Conservation (phyloP, 768 basidiomycete species). For the Tulasnella sp. region DNA sequence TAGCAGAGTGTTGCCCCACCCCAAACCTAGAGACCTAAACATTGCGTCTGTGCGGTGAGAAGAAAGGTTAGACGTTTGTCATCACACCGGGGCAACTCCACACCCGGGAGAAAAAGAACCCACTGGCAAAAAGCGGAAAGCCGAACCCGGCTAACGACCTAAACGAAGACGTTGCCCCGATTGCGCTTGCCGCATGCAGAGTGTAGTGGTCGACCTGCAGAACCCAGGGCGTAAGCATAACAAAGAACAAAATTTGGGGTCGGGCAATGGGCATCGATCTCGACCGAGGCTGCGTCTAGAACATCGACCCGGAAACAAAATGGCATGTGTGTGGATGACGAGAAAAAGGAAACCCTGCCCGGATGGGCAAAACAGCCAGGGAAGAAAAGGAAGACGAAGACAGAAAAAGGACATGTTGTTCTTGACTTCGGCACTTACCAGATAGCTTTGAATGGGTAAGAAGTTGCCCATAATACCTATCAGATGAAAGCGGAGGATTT, state of each 20-base stretch:
- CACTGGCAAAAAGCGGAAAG: constrained; percentile 73
- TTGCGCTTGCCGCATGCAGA: constrained; percentile 41
- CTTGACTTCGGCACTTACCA: constrained; percentile 9
- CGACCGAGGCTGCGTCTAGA: background rate
- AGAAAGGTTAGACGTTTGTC: background rate
- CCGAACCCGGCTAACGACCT: constrained; percentile 66
- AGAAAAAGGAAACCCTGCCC: background rate
- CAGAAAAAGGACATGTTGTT: background rate
- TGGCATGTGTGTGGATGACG: constrained; percentile 58
- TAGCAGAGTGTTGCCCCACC: constrained; percentile 63
- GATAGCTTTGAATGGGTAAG: constrained; percentile 49
- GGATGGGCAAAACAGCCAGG: background rate
- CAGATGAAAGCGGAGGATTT: background rate
- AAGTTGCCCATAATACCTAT: constrained; percentile 43
- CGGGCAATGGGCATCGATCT: background rate
- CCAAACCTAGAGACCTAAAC: constrained; percentile 60
- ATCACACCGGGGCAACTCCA: background rate
- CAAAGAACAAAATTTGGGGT: constrained; percentile 9
- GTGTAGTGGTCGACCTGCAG: constrained; percentile 33
- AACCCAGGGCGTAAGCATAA: background rate
- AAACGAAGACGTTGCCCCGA: constrained; percentile 60
- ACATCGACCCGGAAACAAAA: constrained; percentile 34
- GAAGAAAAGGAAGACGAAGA: constrained; percentile 13
- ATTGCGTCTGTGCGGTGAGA: constrained; percentile 19
- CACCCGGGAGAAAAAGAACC: constrained; percentile 43